Evolutionary conservation across 345 rosid genomes (phyloP).

Genomic region (Sonneratia caseolaris): DNA sequence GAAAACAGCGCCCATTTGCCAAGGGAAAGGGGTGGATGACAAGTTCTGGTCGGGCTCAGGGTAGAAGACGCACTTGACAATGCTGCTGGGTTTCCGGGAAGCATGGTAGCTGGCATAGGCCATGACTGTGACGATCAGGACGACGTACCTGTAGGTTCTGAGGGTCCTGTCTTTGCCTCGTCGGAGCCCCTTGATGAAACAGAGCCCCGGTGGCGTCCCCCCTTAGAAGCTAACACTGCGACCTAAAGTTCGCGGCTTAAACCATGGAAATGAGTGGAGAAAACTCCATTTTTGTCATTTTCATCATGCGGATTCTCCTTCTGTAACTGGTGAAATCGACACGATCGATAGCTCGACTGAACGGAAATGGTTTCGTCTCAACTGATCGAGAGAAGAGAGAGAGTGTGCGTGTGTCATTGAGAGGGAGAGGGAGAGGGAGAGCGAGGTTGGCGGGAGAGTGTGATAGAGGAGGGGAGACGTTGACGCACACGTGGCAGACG

Average conservation of each 20-base stretch:
- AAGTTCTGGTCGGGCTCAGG: conserved; percentile 36
- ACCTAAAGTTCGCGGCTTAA: background rate
- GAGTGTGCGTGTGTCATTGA: background rate
- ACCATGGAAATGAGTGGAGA: background rate
- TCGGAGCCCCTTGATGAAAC: conserved; percentile 32
- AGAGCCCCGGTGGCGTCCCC: conserved; percentile 59
- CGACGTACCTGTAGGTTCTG: conserved; percentile 46
- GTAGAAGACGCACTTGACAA: conserved; percentile 78
- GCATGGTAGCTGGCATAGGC: conserved; percentile 92
- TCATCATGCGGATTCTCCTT: no score
- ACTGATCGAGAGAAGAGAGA: no score
- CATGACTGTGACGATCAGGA: conserved; percentile 65
- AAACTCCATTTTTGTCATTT: background rate
- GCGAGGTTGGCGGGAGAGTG: conserved; percentile 59
- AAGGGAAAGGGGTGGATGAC: conserved; percentile 20
- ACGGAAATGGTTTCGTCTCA: background rate
- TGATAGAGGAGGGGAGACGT: background rate
- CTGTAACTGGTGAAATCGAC: background rate
- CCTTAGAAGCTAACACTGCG: background rate
- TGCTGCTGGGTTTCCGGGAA: conserved; percentile 83
- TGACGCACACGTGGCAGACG: background rate
- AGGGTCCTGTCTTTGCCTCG: conserved; percentile 72
- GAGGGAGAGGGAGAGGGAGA: background rate
- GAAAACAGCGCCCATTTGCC: conserved; percentile 68
- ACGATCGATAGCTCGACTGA: background rate